These are phyloP conservation scores for Tulasnella sp. DNA, from an alignment of 768 basidiomycete genomes.

Conservation along the genomic window DNA sequence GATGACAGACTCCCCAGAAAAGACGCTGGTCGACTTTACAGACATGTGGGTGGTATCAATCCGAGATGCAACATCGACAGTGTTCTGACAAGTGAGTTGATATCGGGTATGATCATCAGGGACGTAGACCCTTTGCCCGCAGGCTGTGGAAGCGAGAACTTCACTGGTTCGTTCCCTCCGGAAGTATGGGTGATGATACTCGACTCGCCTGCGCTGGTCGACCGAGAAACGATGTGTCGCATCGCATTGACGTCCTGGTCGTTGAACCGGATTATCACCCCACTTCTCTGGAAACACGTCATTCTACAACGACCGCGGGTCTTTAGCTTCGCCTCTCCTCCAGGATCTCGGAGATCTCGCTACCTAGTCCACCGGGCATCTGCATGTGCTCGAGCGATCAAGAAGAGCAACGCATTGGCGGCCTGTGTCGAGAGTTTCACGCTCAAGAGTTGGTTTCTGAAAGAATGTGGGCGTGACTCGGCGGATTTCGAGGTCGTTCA, in stretches of 20 bases:
- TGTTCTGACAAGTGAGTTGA: too few species aligned
- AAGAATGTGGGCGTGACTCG: background rate
- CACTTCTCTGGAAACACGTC: slow-evolving; percentile 8
- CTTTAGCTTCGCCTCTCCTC: slow-evolving; percentile 3
- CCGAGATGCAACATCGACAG: too few species aligned
- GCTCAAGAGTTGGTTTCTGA: slow-evolving; percentile 8
- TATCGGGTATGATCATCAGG: too few species aligned
- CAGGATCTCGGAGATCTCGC: background rate
- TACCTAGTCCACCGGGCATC: slow-evolving; percentile 1
- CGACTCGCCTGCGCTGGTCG: background rate
- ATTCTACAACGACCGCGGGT: slow-evolving; percentile 2
- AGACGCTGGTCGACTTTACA: too few species aligned
- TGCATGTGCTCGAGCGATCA: background rate
- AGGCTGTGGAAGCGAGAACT: too few species aligned
- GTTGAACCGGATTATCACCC: slow-evolving; percentile 12
- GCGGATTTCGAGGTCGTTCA: slow-evolving; percentile 1
- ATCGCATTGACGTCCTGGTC: background rate
- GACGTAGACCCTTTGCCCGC: too few species aligned
- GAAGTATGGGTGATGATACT: slow-evolving; percentile 12
- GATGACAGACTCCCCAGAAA: too few species aligned
- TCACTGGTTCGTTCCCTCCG: slow-evolving; percentile 5
- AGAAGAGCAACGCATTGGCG: background rate
- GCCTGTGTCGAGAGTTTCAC: slow-evolving; percentile 8
- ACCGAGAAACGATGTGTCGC: too few species aligned
- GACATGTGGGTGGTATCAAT: too few species aligned